These are phyloP conservation scores for Chara braunii DNA, from an alignment of 139 green algal genomes.

Conservation along the genomic window DNA sequence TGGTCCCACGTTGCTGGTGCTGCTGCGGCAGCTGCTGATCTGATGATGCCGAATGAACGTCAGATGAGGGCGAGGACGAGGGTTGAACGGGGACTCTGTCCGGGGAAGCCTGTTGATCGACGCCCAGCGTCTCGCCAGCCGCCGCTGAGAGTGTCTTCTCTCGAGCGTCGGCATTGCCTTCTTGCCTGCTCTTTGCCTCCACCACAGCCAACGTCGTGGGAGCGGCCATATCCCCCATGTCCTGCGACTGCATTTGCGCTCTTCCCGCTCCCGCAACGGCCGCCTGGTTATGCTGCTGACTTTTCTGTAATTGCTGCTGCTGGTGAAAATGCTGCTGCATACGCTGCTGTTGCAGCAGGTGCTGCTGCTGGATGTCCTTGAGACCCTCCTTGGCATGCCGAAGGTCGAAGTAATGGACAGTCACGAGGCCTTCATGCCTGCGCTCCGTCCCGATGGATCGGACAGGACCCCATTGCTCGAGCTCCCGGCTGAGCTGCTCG, in stretches of 20 bases:
- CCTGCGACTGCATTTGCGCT: conserved; percentile 39
- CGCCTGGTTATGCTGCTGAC: conserved; percentile 20
- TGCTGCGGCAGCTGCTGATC: neutral
- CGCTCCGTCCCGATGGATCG: neutral
- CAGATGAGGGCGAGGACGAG: too few species aligned
- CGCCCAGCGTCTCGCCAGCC: too few species aligned
- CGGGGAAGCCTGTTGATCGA: too few species aligned
- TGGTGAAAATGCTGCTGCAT: neutral
- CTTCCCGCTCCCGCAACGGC: conserved; percentile 19
- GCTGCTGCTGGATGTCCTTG: conserved; percentile 47
- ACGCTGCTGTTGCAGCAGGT: neutral
- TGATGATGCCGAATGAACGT: neutral
- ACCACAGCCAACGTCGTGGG: neutral
- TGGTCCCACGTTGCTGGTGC: neutral
- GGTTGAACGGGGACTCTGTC: too few species aligned
- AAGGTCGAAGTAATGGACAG: conserved; percentile 84
- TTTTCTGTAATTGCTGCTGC: too few species aligned
- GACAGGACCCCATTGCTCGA: neutral
- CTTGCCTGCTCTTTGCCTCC: neutral
- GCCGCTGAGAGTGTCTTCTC: too few species aligned
- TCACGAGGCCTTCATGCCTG: conserved; percentile 55
- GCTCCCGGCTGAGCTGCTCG: neutral
- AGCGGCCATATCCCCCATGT: conserved; percentile 1
- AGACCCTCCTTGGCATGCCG: conserved; percentile 62
- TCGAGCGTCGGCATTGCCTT: neutral